A percentile compares a stretch with the other conserved stretches of the same genome.
phyloP scores from a whole-genome alignment of 129 eudicot genomes.

The Artemisia tridentata region DNA sequence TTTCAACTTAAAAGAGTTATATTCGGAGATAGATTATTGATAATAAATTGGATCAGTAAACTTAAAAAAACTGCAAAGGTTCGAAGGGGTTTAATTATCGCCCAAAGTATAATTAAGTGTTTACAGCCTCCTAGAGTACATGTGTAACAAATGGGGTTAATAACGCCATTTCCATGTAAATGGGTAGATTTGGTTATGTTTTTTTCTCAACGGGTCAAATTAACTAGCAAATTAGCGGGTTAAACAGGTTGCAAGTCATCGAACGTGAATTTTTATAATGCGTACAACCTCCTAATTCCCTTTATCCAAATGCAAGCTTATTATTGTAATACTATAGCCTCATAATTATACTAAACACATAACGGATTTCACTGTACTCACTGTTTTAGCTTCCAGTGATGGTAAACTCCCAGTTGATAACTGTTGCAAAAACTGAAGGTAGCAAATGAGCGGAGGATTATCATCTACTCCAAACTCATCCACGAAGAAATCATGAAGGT shows the following conservation, averaged over 20 bases:
- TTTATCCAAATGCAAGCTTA: no score
- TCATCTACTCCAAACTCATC: slow-evolving; percentile 67
- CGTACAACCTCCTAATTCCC: not conserved
- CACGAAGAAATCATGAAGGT: slow-evolving; percentile 64
- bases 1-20: not conserved
- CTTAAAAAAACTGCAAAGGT: no score
- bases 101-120: no score
- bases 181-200: not conserved
- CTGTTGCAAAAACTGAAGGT: slow-evolving; percentile 58
- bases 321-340: no score
- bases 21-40: no score
- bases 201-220: not conserved
- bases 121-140: no score
- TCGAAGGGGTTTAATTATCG: no score
- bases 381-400: slow-evolving; percentile 48
- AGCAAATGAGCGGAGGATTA: slow-evolving; percentile 45
- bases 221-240: not conserved
- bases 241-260: not conserved
- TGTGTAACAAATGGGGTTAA: no score
- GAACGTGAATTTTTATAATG: not conserved
- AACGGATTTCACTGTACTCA: slow-evolving; percentile 20
- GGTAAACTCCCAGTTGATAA: slow-evolving; percentile 47
- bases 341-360: no score
- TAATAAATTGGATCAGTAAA: no score
- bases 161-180: not conserved